Evolutionary conservation across 2,329 filamentous ascomycete species (phyloP).

Genomic region (Xylariaceae sp.): DNA sequence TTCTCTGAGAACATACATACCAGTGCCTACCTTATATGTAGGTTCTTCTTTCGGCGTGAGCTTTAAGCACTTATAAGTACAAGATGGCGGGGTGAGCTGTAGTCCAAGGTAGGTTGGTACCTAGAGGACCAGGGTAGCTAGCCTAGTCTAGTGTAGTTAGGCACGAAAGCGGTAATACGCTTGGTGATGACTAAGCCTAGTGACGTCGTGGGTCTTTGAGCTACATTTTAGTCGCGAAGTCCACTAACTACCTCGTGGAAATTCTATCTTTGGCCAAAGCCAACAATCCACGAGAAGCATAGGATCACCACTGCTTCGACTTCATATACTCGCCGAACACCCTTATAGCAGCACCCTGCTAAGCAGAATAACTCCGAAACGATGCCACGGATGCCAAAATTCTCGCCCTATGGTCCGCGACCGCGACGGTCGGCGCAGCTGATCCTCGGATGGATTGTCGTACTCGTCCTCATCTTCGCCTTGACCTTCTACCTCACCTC

Average conservation of each 20-base stretch:
- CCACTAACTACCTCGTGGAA: not conserved
- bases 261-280: not conserved
- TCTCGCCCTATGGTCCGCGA: slow-evolving; percentile 40
- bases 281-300: not conserved
- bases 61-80: too few relatives aligned
- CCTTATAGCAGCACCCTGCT: not conserved
- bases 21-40: too few relatives aligned
- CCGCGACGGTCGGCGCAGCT: slow-evolving; percentile 36
- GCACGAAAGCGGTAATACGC: too few relatives aligned
- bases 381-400: slow-evolving; percentile 32
- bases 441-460: slow-evolving; percentile 37
- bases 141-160: too few relatives aligned
- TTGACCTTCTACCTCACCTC: slow-evolving; percentile 38
- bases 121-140: too few relatives aligned
- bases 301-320: too few relatives aligned
- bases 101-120: too few relatives aligned
- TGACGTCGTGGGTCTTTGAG: not conserved
- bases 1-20: too few relatives aligned
- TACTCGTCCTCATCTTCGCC: slow-evolving; percentile 33
- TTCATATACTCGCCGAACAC: not conserved
- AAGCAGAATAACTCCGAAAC: not conserved
- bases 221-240: not conserved
- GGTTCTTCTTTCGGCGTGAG: too few relatives aligned
- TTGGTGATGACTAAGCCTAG: slow-evolving; percentile 7
- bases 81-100: too few relatives aligned